Evolutionary conservation across 441 rosid species (phyloP).

Genomic region (Erodium chrysanthum): DNA sequence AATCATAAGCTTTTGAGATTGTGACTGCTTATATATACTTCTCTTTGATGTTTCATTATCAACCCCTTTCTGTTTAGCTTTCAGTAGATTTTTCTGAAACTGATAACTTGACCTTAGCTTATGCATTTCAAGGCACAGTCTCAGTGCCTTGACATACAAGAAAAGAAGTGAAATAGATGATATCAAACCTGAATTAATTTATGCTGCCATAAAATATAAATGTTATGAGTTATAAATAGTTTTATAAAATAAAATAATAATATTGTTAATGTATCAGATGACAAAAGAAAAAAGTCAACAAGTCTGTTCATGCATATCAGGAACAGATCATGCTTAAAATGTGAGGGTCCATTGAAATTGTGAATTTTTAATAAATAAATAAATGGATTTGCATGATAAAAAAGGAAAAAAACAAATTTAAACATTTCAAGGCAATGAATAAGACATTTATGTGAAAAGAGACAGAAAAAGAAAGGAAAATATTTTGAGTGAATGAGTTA

Average conservation of each 20-base stretch:
- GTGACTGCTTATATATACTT: neutral
- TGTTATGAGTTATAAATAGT: no score
- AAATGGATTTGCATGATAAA: neutral
- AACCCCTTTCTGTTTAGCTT: no score
- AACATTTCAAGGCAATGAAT: neutral
- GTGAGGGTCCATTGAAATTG: neutral
- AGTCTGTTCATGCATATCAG: neutral
- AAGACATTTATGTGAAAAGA: neutral
- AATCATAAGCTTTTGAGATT: neutral
- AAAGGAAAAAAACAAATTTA: neutral
- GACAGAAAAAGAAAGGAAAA: neutral
- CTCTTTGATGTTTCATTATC: no score
- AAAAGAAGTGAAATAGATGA: no score
- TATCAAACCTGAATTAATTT: no score
- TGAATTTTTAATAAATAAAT: no score
- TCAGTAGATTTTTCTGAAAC: no score
- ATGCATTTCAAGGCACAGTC: neutral
- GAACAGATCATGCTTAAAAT: neutral
- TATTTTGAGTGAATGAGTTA: neutral
- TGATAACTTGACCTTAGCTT: no score
- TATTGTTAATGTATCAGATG: neutral
- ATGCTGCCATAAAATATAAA: no score
- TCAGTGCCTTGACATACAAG: neutral
- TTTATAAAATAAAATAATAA: neutral
- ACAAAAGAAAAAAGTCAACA: neutral